Base-by-base conservation (phyloP, 176 grass and related monocot genomes). In the Bonia amplexicaulis region DNA sequence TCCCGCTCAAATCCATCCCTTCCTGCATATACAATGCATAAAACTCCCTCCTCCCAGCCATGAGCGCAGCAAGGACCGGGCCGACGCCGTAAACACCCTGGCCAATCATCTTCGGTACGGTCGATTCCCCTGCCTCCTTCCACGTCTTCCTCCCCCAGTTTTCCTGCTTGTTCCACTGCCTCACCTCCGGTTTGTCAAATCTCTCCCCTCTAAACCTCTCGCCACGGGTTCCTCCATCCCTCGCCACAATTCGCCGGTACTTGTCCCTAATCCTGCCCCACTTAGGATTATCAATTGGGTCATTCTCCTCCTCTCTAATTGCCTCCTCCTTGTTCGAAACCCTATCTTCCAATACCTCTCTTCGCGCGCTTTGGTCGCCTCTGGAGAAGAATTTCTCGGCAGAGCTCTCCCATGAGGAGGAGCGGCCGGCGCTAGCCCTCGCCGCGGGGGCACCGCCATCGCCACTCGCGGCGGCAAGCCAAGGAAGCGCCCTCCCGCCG, bases 1-100 rank as follows among this genome's bases (percentile, higher is more conserved):
- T 92, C 61, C 86, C 78, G 5, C 89, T 95, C 64, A 98, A 89
- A 87, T 96, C 91, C 91, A 96, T 88, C 73, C 88, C 85, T 89
- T 94, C 93, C 85, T 99, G 96, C 49, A 85, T 80, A 59, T 99
- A 96, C 65, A 99, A 80, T 5, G 88, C 89, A 81, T 99, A 91
- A 57, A 95, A 99, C 66, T 96, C 93, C 80, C 96, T 96, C 58
- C 93, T 94, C 60, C 69, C 78, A 26, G 96, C 93, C 31, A 69
- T 91, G 78, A 99, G 85, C 4, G 93, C 93, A 0, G 93, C 93
- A 69, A 94, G 80, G 69, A 98, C 96, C 2, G 93, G 89, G 2
- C 89, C 96, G 26, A 98, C 93, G 6, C 96, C 96, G 9, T 98
- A 95, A 79, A 98, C 88, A 22, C 86, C 85, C 83, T 98, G 93